A percentile compares a stretch with the other conserved stretches of the same genome.
Evolutionary conservation across 2,329 filamentous ascomycete species (phyloP).

Genomic region (Chaetoscypha palmicola): DNA sequence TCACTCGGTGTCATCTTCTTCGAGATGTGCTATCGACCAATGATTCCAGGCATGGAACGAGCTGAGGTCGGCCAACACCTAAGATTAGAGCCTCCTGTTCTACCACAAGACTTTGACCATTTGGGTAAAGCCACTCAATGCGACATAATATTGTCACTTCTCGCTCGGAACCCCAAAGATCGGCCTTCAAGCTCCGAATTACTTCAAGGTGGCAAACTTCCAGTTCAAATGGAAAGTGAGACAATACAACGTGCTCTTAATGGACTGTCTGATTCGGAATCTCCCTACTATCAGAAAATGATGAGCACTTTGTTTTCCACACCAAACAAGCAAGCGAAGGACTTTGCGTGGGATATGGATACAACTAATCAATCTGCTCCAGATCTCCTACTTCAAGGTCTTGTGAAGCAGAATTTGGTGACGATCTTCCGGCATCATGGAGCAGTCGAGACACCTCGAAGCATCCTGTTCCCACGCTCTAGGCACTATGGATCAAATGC

Average conservation of each 20-base stretch:
- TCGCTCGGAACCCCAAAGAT: conserved; percentile 75
- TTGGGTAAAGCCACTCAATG: conserved; percentile 64
- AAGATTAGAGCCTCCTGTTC: conserved; percentile 55
- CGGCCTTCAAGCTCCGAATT: conserved; percentile 78
- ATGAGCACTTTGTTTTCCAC: conserved; percentile 72
- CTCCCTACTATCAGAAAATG: conserved; percentile 85
- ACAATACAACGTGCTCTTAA: conserved; percentile 78
- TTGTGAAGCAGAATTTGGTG: conserved; percentile 67
- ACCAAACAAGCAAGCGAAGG: conserved; percentile 70
- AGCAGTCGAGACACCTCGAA: conserved; percentile 71
- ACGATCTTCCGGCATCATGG: conserved; percentile 84
- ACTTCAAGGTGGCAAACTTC: conserved; percentile 77
- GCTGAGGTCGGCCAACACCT: conserved; percentile 60
- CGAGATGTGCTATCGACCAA: conserved; percentile 78
- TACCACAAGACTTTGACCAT: conserved; percentile 68
- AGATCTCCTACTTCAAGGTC: conserved; percentile 62
- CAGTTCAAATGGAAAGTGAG: conserved; percentile 88
- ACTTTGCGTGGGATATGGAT: conserved; percentile 70
- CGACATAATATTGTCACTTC: conserved; percentile 69
- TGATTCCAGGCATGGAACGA: conserved; percentile 54
- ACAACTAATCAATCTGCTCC: conserved; percentile 44
- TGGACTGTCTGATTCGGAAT: conserved; percentile 72
- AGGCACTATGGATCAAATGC: conserved; percentile 67
- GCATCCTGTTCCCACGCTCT: conserved; percentile 74
- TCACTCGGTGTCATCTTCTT: conserved; percentile 97